Conservation (phyloP, 2,329 filamentous ascomycete species). For the Colletotrichum sp. region DNA sequence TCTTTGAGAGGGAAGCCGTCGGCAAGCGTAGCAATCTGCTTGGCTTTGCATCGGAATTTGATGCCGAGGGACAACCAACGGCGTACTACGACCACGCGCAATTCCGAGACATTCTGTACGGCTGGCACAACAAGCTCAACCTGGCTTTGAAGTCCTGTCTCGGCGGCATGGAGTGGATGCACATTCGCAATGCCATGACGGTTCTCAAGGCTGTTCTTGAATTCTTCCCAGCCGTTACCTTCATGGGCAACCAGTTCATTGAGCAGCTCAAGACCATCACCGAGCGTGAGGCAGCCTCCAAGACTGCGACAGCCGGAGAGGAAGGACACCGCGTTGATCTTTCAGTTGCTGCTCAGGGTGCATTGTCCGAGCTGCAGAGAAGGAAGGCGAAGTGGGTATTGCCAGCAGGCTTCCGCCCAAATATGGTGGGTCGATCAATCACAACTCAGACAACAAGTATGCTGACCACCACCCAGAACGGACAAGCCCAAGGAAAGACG, state of each 20-base stretch:
- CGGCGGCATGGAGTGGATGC: slow-evolving; percentile 89
- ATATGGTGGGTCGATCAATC: slow-evolving; percentile 52
- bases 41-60: slow-evolving; percentile 80
- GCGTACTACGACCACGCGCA: slow-evolving; percentile 82
- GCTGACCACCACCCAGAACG: slow-evolving; percentile 46
- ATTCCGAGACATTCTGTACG: slow-evolving; percentile 84
- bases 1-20: slow-evolving; percentile 84
- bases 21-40: slow-evolving; percentile 56
- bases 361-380: slow-evolving; percentile 73
- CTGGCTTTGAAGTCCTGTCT: slow-evolving; percentile 83
- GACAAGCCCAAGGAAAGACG: slow-evolving; percentile 39
- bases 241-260: slow-evolving; percentile 76
- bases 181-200: slow-evolving; percentile 94
- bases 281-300: slow-evolving; percentile 61
- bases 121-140: slow-evolving; percentile 87
- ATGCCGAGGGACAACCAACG: slow-evolving; percentile 72
- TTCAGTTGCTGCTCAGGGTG: slow-evolving; percentile 74
- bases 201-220: slow-evolving; percentile 82
- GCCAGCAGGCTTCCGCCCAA: slow-evolving; percentile 74
- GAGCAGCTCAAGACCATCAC: slow-evolving; percentile 71
- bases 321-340: slow-evolving; percentile 73
- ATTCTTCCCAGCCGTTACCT: slow-evolving; percentile 87
- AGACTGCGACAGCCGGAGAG: slow-evolving; percentile 51
- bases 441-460: slow-evolving; percentile 25
- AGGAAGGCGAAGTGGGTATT: slow-evolving; percentile 73